Percentiles rank a stretch among this genome's conserved stretches.
These are phyloP conservation scores for Penicillium bovifimosum DNA, from an alignment of 495 filamentous ascomycete species.

Conservation along the genomic window DNA sequence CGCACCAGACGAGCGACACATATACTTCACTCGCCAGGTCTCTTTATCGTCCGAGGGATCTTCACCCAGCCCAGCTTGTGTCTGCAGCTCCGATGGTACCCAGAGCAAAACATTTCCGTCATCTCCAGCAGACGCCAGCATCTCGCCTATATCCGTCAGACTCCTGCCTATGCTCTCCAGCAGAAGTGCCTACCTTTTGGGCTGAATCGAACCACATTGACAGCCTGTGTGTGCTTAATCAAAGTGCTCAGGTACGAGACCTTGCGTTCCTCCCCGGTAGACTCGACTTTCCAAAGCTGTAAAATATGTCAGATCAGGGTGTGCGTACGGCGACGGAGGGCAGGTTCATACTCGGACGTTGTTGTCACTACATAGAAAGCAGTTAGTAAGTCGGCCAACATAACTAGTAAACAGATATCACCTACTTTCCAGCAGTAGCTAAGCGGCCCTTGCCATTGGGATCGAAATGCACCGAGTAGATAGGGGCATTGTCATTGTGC, in stretches of 20 bases:
- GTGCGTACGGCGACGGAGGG: constrained; percentile 8
- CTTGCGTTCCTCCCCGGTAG: constrained; percentile 77
- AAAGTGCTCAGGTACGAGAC: constrained; percentile 89
- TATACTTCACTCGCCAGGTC: constrained; percentile 92
- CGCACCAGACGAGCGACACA: constrained; percentile 86
- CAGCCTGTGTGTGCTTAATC: constrained; percentile 89
- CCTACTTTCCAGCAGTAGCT: constrained; percentile 77
- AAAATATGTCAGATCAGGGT: constrained; percentile 29
- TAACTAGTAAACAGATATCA: not conserved
- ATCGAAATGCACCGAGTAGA: constrained; percentile 95
- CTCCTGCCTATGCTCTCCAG: not conserved
- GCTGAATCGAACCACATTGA: constrained; percentile 96
- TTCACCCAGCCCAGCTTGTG: constrained; percentile 63
- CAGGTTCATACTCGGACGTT: constrained; percentile 76
- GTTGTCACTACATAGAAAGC: constrained; percentile 59
- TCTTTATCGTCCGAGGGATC: constrained; percentile 91
- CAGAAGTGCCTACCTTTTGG: constrained; percentile 65
- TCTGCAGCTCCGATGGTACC: constrained; percentile 77
- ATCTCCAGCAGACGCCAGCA: constrained; percentile 90
- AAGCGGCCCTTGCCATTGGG: constrained; percentile 87
- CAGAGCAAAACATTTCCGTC: constrained; percentile 95
- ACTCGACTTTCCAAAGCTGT: constrained; percentile 86
- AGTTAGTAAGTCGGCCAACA: constrained; percentile 8
- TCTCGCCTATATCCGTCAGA: constrained; percentile 61
- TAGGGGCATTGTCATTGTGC: constrained; percentile 91